A percentile compares a stretch with the other conserved stretches of the same genome.
Evolutionary conservation across 169 alveolate species (phyloP).

Genomic region (Plasmodium cynomolgi): DNA sequence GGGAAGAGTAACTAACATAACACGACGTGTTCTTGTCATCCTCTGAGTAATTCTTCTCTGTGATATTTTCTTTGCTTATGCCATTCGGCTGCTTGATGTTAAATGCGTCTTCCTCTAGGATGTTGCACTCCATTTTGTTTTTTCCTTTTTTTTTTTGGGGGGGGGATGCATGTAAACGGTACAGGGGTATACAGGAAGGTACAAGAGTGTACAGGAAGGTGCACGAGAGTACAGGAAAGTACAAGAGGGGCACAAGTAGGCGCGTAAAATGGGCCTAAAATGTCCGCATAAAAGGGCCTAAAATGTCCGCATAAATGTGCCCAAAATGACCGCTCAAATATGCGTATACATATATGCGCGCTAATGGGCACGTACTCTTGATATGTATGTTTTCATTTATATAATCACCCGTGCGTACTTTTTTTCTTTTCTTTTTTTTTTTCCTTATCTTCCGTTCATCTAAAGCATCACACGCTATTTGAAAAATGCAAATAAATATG

Average conservation of each 20-base stretch:
- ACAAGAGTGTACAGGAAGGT: background rate
- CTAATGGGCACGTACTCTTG: background rate
- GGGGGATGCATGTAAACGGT: background rate
- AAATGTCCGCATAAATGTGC: background rate
- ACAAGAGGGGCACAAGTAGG: background rate
- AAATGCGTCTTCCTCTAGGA: conserved; percentile 24
- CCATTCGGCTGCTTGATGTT: background rate
- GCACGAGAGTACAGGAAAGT: background rate
- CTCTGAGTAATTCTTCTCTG: conserved; percentile 44
- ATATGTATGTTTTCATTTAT: background rate
- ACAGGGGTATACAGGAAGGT: background rate
- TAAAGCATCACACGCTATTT: background rate
- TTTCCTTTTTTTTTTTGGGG: conserved; percentile 11
- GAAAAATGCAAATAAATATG: background rate
- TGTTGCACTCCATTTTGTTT: conserved; percentile 40
- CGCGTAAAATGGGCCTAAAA: background rate
- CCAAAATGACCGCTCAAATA: background rate
- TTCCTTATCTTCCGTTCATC: background rate
- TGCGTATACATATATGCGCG: background rate
- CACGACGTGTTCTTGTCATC: conserved; percentile 58
- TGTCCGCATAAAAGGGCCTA: background rate
- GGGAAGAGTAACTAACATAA: conserved; percentile 50
- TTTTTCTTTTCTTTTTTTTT: background rate
- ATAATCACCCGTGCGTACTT: background rate
- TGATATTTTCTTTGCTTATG: conserved; percentile 27